Base-by-base conservation (phyloP, 1,284 basidiomycete species). In the Cerioporus squamosus region DNA sequence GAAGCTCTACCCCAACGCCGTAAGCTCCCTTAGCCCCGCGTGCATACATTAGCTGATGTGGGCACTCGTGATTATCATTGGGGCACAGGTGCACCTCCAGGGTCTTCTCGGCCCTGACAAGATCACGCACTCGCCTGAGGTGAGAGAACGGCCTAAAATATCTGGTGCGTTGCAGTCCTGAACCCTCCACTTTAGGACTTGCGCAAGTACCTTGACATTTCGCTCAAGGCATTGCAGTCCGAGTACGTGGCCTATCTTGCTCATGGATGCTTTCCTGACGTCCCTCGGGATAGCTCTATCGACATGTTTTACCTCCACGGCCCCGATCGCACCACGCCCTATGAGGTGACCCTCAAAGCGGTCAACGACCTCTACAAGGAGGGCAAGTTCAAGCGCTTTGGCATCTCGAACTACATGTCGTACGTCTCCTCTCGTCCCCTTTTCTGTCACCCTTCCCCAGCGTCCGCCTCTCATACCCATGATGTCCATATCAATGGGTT, bases 291-390 rank as follows among this genome's bases (percentile, higher is more conserved):
- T 26, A 64, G 62, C 43, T 61, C 52, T 7, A 40, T 64, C 45
- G 81, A 84, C 43, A 75, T 85, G 62, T 85, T 75, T 70, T 86
- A 85, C 69, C 74, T 86, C 3, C 83, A 86, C 63, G 79, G 74
- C 4, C 82, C 84, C 5, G 84, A 86, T 62, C 76, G 83, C 22
- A 72, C 74, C 24, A 77, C 74, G 0, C 76, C 77, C 0, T 80
- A 79, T 59, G 80, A 77, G 43, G 78, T 75, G 43, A 83, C 83
- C 0, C 66, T 85, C 26, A 74, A 74, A 53, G 79, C 78, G 0
- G 75, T 82, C 49, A 74, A 86, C 68, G 78, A 80, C 5, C 74
- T 81, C 22, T 74, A 84, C 71, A 75, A 80, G 59, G 76, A 81
- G 61, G 82, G 83, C n/a, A 66, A 72, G 38, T 75, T 72, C 70